Evolutionary conservation across 345 rosid species (phyloP), one percentile per base, ranked within the genome.

Genomic region (Gossypium stocksii): DNA sequence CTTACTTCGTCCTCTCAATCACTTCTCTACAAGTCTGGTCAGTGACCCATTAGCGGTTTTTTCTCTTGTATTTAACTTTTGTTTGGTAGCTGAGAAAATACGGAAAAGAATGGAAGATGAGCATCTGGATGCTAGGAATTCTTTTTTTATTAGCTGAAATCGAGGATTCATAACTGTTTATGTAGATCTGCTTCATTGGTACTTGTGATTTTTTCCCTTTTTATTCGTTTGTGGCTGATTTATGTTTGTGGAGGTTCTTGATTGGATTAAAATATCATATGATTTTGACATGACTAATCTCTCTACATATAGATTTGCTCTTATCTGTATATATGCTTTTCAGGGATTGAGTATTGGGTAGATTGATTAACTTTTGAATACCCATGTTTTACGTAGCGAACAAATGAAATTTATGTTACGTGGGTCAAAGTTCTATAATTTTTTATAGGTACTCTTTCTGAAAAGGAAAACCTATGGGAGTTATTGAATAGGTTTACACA

Each of bases 1-100:
- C 51, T 93, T 0, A 73, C 81, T 27, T 85, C 85, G 45, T 85
- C 89, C 12, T 81, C 97, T 34, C 85, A 83, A 70, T 79, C 91
- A 54, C 66, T 89, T 56, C 38, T 87, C 29, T 80, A 88, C 73
- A 89, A 82, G 68, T 85, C 95, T 74, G 98, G 98, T 90, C 54
- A 15, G 80, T 49, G 51, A 70, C 54, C 51, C 1, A 61, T 19
- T 68, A 45, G 2, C 14, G 3, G 6, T 19, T 52, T 74, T 7
- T 63, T 7, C 59, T 15, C 17, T 3, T 59, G 29, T 13, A 62
- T 57, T 19, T 45, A 41, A 65, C 60, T 29, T 15, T 7, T 27
- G 23, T 77, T 66, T 66, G 60, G 34, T 56, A 61, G 25, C 72
- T 48, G 19, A 41, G 73, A 19, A 74, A 65, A 70, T 38, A 58